phyloP scores from a whole-genome alignment of 139 green algal genomes.

The Spirogloea muscicola region DNA sequence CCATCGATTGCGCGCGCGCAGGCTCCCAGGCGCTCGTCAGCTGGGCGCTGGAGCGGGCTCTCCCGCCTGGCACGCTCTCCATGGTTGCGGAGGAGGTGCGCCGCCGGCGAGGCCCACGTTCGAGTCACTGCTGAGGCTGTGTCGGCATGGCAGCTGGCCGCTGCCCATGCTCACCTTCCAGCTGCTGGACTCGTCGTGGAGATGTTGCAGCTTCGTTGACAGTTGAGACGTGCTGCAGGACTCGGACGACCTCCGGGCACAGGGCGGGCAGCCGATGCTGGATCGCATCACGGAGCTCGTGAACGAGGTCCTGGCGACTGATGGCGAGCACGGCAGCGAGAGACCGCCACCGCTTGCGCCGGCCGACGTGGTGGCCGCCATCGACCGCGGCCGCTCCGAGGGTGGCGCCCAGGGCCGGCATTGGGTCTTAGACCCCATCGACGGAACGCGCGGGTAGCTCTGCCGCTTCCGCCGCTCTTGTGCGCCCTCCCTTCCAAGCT shows the following conservation, averaged over 20 bases:
- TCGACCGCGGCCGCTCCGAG: slow-evolving; percentile 43
- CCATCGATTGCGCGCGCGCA: slow-evolving; percentile 38
- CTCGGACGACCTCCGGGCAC: slow-evolving; percentile 30
- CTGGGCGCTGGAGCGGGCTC: slow-evolving; percentile 67
- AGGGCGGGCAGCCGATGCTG: slow-evolving; percentile 64
- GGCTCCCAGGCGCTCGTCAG: slow-evolving; percentile 85
- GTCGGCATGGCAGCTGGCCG: no score
- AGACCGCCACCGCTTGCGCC: not conserved
- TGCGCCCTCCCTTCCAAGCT: not conserved
- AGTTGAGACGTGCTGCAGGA: slow-evolving; percentile 25
- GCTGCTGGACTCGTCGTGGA: no score
- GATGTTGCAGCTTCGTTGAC: no score
- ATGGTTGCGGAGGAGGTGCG: slow-evolving; percentile 89
- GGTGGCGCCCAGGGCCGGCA: slow-evolving; percentile 44
- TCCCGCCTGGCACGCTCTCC: slow-evolving; percentile 56
- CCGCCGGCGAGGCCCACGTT: no score
- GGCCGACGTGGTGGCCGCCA: slow-evolving; percentile 38
- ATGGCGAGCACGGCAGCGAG: not conserved
- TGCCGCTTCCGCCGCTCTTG: not conserved
- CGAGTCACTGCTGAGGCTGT: no score
- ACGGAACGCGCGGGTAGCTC: slow-evolving; percentile 49
- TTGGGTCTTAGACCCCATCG: slow-evolving; percentile 59
- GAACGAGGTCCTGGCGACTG: slow-evolving; percentile 59
- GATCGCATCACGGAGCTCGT: slow-evolving; percentile 80
- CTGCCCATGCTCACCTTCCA: no score